Evolutionary conservation across 257 asterid genomes (phyloP).

Genomic region (Salvia splendens): DNA sequence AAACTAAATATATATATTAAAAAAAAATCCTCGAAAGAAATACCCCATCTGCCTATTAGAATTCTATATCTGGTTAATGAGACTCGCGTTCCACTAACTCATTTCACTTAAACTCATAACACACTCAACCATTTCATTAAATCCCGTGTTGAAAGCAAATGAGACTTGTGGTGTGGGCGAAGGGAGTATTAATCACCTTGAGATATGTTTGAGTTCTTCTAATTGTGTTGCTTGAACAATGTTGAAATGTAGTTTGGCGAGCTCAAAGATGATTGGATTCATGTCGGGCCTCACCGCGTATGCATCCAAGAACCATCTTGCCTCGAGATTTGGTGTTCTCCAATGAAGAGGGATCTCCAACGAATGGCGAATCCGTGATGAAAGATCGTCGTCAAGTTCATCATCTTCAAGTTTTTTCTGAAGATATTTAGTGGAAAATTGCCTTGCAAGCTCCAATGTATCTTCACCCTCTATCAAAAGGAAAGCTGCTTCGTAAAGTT

Average conservation of each 20-base stretch:
- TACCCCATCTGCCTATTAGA: too few relatives aligned
- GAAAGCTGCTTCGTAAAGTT: conserved; percentile 39
- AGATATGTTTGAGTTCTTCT: not conserved
- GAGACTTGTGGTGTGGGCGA: too few relatives aligned
- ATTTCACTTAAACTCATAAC: too few relatives aligned
- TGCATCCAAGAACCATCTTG: not conserved
- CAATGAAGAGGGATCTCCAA: not conserved
- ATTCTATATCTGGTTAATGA: too few relatives aligned
- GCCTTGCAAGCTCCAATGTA: conserved; percentile 27
- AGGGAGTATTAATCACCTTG: not conserved
- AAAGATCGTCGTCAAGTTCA: not conserved
- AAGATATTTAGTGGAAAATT: conserved; percentile 22
- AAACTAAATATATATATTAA: too few relatives aligned
- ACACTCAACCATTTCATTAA: too few relatives aligned
- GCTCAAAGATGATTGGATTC: not conserved
- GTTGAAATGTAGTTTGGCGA: not conserved
- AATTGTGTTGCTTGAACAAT: not conserved
- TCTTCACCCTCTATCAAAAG: conserved; percentile 27
- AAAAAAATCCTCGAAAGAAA: too few relatives aligned
- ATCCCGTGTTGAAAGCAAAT: too few relatives aligned
- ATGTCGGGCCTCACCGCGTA: not conserved
- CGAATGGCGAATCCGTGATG: not conserved
- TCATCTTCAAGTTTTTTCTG: not conserved
- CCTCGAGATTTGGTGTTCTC: not conserved
- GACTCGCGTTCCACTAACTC: too few relatives aligned